Base-by-base conservation (phyloP, 139 green algal species). In the Diplosphaera chodatii region DNA sequence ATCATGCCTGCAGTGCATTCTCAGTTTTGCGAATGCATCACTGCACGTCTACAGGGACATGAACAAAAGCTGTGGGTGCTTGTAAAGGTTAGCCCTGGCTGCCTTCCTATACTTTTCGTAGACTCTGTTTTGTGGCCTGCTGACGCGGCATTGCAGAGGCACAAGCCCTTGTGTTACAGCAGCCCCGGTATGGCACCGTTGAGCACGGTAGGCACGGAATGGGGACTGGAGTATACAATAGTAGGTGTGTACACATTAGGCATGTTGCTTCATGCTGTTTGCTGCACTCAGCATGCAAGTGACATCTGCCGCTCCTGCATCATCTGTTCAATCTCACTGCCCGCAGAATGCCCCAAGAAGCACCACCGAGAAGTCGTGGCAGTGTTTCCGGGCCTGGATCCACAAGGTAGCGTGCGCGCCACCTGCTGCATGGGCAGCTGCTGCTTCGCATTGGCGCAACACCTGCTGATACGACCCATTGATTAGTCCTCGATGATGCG, bases 201-300 rank as follows among this genome's bases (percentile, higher is more conserved):
- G 27, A n/a, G 32, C 3, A 18, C 59, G 13, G 77, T 73, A 21
- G 84, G 69, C 0, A 91, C 83, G 21, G 63, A 77, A 0, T 85
- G 79, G 75, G 78, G 74, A 25, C 87, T 94, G 71, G 89, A 94
- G 63, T 94, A 90, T 66, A 87, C 82, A 2, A 64, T 92, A 3
- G 83, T 91, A 55, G 69, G 88, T 94, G 29, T 41, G 77, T 28
- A 63, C 2, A 23, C n/a, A 31, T 31, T 13, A n/a, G 22, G 8
- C 32, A 48, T 70, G 55, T 78, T 86, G 79, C 13, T 13, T 48
- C 13, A 8, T 48, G 37, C 37, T 48, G 8, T 48, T 48, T 21
- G 37, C 13, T 48, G 10, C 8, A 8, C 37, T 48, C 37, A 48
- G 37, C n/a, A n/a, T n/a, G n/a, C n/a, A n/a, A n/a, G n/a, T n/a